A percentile compares a stretch with the other conserved stretches of the same genome.
Evolutionary conservation across 805 yeast genomes (phyloP).

Genomic region (Grigorovia transvaalensis): DNA sequence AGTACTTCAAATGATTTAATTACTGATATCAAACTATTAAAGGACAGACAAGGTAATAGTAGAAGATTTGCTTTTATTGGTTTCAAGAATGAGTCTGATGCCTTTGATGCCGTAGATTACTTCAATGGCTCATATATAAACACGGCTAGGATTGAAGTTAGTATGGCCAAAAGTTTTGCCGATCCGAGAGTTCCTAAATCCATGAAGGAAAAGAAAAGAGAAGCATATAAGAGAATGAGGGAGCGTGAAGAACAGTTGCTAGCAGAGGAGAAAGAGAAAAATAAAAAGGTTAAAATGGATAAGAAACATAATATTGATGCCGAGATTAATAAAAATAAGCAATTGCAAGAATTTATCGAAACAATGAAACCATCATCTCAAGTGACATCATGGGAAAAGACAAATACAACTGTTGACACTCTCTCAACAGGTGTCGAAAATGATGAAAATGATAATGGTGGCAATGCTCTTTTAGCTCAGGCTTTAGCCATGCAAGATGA

Average conservation of each 20-base stretch:
- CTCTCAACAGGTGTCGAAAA: slow-evolving; percentile 22
- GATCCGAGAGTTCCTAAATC: slow-evolving; percentile 75
- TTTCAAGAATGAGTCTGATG: slow-evolving; percentile 61
- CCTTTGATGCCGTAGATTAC: slow-evolving; percentile 63
- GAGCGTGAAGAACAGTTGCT: slow-evolving; percentile 40
- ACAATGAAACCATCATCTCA: slow-evolving; percentile 70
- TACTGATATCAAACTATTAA: slow-evolving; percentile 82
- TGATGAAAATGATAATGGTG: slow-evolving; percentile 26
- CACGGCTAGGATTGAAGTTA: slow-evolving; percentile 70
- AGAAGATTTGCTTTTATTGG: slow-evolving; percentile 93
- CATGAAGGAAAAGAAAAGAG: slow-evolving; percentile 42
- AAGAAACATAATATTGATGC: slow-evolving; percentile 36
- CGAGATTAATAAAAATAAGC: slow-evolving; percentile 54
- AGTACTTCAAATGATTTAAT: slow-evolving; percentile 41
- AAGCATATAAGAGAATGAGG: slow-evolving; percentile 36
- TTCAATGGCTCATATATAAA: slow-evolving; percentile 74
- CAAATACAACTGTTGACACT: slow-evolving; percentile 6
- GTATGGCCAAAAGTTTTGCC: slow-evolving; percentile 72
- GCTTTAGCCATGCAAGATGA: slow-evolving; percentile 31
- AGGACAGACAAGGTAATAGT: slow-evolving; percentile 72
- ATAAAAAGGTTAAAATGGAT: slow-evolving; percentile 22
- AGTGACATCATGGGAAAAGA: slow-evolving; percentile 59
- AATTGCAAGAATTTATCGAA: slow-evolving; percentile 69
- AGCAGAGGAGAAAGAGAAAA: slow-evolving; percentile 31
- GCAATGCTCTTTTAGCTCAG: slow-evolving; percentile 32